These are phyloP conservation scores for Yarrowia osloensis DNA, from an alignment of 805 yeast species.

Conservation along the genomic window DNA sequence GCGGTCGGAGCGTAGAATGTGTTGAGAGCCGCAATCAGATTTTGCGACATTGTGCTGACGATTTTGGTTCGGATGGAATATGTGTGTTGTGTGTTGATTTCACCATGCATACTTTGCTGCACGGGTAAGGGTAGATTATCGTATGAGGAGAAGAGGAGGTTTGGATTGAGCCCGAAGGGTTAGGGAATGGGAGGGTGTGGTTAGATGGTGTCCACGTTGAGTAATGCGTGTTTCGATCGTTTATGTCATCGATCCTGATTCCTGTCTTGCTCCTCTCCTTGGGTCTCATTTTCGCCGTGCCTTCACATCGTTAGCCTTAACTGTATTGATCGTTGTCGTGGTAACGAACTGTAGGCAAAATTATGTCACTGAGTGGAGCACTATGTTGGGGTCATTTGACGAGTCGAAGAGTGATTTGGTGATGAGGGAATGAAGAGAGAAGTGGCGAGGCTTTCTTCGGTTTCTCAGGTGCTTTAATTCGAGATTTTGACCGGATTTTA, in stretches of 20 bases:
- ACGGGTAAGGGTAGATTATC: slow-evolving; percentile 11
- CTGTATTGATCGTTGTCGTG: slow-evolving; percentile 3
- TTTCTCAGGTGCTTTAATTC: too few relatives aligned
- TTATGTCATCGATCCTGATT: too few relatives aligned
- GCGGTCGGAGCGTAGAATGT: slow-evolving; percentile 51
- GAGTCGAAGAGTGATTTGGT: too few relatives aligned
- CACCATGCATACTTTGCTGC: slow-evolving; percentile 21
- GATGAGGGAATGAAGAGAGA: too few relatives aligned
- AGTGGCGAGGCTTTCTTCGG: too few relatives aligned
- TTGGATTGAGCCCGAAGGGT: neutral
- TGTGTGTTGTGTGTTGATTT: slow-evolving; percentile 1
- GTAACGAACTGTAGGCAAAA: neutral
- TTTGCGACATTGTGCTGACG: slow-evolving; percentile 17
- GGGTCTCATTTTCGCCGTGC: neutral
- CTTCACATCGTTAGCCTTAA: neutral
- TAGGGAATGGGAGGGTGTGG: neutral
- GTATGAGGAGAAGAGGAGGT: neutral
- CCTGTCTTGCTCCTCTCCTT: too few relatives aligned
- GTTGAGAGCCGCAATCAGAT: slow-evolving; percentile 44
- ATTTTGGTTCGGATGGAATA: neutral
- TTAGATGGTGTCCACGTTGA: neutral
- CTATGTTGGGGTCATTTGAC: too few relatives aligned
- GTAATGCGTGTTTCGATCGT: neutral
- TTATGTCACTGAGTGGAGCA: too few relatives aligned
- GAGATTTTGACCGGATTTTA: too few relatives aligned